phyloP scores from a whole-genome alignment of 805 yeast genomes.

The Komagataella pastoris region DNA sequence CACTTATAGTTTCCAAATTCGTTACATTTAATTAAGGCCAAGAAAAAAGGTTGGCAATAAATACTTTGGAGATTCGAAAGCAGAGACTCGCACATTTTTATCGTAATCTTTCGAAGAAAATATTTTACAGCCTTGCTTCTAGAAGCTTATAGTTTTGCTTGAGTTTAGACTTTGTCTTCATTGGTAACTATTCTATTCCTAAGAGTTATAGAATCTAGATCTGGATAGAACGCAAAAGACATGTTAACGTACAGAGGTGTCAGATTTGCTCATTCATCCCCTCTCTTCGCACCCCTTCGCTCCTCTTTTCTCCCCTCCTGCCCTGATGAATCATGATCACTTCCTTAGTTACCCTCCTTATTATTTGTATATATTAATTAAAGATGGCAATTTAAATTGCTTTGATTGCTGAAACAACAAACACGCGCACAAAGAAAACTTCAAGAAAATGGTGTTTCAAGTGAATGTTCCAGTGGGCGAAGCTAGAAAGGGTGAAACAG shows the following conservation, averaged over 20 bases:
- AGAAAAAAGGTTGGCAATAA: too few relatives aligned
- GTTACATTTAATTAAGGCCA: too few relatives aligned
- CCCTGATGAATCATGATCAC: neutral
- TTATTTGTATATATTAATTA: neutral
- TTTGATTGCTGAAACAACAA: neutral
- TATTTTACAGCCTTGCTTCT: too few relatives aligned
- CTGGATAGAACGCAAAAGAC: too few relatives aligned
- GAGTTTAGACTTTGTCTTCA: too few relatives aligned
- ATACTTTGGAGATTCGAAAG: too few relatives aligned
- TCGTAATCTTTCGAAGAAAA: too few relatives aligned
- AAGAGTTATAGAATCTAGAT: too few relatives aligned
- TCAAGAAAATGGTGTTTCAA: slow-evolving; percentile 14
- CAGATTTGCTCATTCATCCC: neutral
- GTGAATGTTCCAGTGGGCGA: slow-evolving; percentile 53
- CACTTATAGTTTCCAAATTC: too few relatives aligned
- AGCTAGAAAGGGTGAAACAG: slow-evolving; percentile 66
- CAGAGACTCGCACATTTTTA: too few relatives aligned
- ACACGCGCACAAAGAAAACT: neutral
- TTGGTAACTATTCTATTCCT: too few relatives aligned
- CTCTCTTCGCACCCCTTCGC: neutral
- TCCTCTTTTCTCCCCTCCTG: neutral
- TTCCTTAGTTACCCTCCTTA: neutral
- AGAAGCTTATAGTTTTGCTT: too few relatives aligned
- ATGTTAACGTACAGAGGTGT: neutral
- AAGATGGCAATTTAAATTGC: neutral